Conservation (phyloP, 495 filamentous ascomycete genomes). For the Penicilliopsis zonata region DNA sequence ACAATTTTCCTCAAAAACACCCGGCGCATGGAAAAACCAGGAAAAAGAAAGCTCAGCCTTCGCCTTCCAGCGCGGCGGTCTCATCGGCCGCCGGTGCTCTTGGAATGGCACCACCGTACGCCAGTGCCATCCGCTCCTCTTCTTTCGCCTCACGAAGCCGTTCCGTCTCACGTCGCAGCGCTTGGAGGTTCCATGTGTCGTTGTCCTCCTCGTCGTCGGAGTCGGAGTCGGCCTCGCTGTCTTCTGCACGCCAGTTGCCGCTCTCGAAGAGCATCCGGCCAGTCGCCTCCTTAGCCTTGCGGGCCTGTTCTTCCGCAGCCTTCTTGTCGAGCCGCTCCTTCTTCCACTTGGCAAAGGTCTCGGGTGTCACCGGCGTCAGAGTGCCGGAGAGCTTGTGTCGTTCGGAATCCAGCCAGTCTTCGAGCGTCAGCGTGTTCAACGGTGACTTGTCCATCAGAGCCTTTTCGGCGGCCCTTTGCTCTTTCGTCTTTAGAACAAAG, state of each 20-base stretch:
- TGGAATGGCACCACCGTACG: constrained; percentile 17
- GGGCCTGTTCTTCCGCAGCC: constrained; percentile 79
- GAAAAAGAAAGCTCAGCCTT: constrained; percentile 27
- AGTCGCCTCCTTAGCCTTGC: constrained; percentile 85
- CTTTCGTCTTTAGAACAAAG: constrained; percentile 95
- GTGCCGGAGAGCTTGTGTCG: constrained; percentile 84
- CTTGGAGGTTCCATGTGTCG: constrained; percentile 66
- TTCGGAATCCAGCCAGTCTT: constrained; percentile 94
- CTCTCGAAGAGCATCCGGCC: constrained; percentile 91
- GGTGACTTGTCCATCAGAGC: constrained; percentile 96
- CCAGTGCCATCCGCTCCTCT: constrained; percentile 28
- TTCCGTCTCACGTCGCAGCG: constrained; percentile 59
- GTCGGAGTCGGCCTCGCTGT: constrained; percentile 41
- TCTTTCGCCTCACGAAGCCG: constrained; percentile 36
- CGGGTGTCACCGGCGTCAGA: constrained; percentile 83
- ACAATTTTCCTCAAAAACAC: too few species aligned
- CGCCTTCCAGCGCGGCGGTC: constrained; percentile 14
- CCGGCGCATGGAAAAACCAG: too few species aligned
- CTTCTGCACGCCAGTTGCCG: constrained; percentile 75
- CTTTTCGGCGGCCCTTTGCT: constrained; percentile 92
- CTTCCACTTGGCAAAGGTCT: constrained; percentile 93
- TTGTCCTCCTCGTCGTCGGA: constrained; percentile 46
- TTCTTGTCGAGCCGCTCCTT: constrained; percentile 89
- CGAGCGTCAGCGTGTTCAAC: constrained; percentile 83
- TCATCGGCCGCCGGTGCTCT: constrained; percentile 7